Evolutionary conservation across 495 filamentous ascomycete species (phyloP).

Genomic region (Neurospora hispaniola): DNA sequence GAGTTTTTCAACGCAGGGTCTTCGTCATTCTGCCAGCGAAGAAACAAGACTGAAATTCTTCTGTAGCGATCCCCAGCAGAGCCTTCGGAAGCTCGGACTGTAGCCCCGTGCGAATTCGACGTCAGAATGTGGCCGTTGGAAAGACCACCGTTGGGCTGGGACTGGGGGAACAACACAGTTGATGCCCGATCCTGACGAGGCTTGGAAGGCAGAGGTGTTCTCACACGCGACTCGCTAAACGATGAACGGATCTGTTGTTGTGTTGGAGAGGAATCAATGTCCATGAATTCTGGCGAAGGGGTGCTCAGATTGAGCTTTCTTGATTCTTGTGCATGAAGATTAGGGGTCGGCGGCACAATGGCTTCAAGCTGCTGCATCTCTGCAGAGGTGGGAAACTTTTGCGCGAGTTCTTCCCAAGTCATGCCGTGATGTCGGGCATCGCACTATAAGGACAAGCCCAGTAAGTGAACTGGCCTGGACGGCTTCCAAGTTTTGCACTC

Average conservation of each 20-base stretch:
- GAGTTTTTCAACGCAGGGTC: slow-evolving; percentile 21
- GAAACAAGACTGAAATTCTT: slow-evolving; percentile 30
- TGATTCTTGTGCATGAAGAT: slow-evolving; percentile 18
- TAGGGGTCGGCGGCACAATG: slow-evolving; percentile 16
- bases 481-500: slow-evolving; percentile 18
- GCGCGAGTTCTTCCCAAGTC: slow-evolving; percentile 39
- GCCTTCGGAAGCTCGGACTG: background rate
- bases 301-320: slow-evolving; percentile 6
- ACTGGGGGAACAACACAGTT: background rate
- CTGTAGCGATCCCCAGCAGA: slow-evolving; percentile 23
- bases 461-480: slow-evolving; percentile 5
- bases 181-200: slow-evolving; percentile 33
- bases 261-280: slow-evolving; percentile 19
- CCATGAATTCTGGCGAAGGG: slow-evolving; percentile 10
- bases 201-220: slow-evolving; percentile 37
- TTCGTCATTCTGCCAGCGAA: slow-evolving; percentile 38
- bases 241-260: slow-evolving; percentile 22
- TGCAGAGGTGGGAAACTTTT: slow-evolving; percentile 33
- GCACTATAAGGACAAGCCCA: slow-evolving; percentile 24
- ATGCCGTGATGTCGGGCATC: slow-evolving; percentile 41
- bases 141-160: background rate
- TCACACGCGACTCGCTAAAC: slow-evolving; percentile 32
- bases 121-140: background rate
- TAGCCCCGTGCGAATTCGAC: background rate
- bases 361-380: slow-evolving; percentile 19